phyloP scores from a whole-genome alignment of 371 early-diverging fungal species.

The Mortierella sp. region DNA sequence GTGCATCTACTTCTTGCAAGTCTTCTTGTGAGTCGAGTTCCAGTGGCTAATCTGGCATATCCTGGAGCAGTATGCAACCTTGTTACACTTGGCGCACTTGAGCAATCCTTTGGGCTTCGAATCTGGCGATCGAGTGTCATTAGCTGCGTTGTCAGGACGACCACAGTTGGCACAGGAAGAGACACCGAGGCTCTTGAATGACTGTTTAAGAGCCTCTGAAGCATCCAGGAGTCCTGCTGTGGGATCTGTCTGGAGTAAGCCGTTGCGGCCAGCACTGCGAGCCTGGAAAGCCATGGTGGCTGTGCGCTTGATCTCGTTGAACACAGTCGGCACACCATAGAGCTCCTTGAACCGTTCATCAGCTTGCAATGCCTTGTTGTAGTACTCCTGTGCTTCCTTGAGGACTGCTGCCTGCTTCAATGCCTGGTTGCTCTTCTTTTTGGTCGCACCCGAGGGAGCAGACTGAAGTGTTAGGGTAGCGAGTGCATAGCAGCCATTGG shows the following conservation, averaged over 20 bases:
- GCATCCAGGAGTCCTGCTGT: conserved; percentile 46
- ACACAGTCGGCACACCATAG: conserved; percentile 64
- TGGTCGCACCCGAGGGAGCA: conserved; percentile 48
- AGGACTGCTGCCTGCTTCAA: conserved; percentile 55
- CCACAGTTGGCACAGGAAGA: conserved; percentile 66
- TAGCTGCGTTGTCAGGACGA: conserved; percentile 61
- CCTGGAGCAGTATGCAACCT: conserved; percentile 71
- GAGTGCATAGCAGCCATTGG: conserved; percentile 68
- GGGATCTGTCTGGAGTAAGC: conserved; percentile 23
- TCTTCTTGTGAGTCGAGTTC: conserved; percentile 62
- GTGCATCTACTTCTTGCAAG: conserved; percentile 61
- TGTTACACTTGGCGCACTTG: conserved; percentile 70
- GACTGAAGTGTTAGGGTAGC: conserved; percentile 58
- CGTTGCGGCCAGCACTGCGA: conserved; percentile 37
- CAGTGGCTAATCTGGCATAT: conserved; percentile 72
- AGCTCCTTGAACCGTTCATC: conserved; percentile 67
- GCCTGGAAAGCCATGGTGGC: conserved; percentile 61
- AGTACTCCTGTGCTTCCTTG: conserved; percentile 63
- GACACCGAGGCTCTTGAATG: conserved; percentile 50
- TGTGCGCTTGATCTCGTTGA: conserved; percentile 68
- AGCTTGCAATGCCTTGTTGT: conserved; percentile 62
- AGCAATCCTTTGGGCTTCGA: conserved; percentile 58
- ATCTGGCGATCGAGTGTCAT: conserved; percentile 37
- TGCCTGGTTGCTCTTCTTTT: conserved; percentile 59
- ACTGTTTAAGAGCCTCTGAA: conserved; percentile 40